Base-by-base conservation (phyloP, 306 rosid species). In the Dalbergia oliveri region DNA sequence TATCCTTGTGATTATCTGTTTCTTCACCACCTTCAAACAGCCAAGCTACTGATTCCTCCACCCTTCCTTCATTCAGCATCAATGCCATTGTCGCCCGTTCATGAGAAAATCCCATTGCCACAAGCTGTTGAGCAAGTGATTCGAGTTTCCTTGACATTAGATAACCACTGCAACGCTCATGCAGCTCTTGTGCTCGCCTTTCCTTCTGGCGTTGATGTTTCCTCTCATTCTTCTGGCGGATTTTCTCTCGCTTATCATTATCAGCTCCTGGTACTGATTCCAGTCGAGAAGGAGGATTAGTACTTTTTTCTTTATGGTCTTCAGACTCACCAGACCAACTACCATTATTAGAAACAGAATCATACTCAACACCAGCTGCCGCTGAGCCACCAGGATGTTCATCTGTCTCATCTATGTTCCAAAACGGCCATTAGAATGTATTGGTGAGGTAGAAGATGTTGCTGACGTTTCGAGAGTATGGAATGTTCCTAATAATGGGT, bases 281-380 rank as follows among this genome's bases (percentile, higher is more conserved):
- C 49, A 70, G 83, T 74, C 88, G 80, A 47, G 64, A 73, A 81
- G 93, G 74, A 18, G 81, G 84, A 89, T 81, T 90, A 73, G 88
- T 83, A 58, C 81, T 63, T 87, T 87, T 93, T 13, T 94, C 97
- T 86, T 91, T 96, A 72, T 91, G 98, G 73, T 93, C 98, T 80
- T 93, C 99, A 1, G 99, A 96, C 87, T 96, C 99, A 57, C 99
- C 98, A 58, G 98, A 96, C 91, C 98, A 96, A 88, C 99, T 96
- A 80, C 89, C 99, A 78, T 89, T 96, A 63, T 93, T 96, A 31
- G 99, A 96, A 87, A 93, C 91, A 80, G 98, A 88, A 90, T 96
- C 99, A 86, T 89, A 91, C 90, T 96, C 99, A 59, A 54, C 63
- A 73, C 88, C 88, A 16, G 97, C 70, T 43, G 86, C 86, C 64